Conservation (phyloP, 306 rosid genomes). For the Ormosia semicastrata region DNA sequence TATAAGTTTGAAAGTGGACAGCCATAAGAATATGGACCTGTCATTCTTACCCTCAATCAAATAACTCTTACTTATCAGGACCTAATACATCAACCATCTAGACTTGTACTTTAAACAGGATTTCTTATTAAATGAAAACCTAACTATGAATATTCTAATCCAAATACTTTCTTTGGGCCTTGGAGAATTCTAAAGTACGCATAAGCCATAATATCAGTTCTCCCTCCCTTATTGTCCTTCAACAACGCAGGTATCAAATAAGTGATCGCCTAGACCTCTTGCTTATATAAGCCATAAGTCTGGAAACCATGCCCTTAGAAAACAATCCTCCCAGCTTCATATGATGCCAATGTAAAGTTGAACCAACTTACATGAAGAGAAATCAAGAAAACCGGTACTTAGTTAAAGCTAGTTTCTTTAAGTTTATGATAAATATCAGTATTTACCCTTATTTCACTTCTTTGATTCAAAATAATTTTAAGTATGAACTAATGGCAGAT, state of each 20-base stretch:
- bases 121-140: neutral
- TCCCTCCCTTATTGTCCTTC: neutral
- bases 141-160: neutral
- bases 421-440: neutral
- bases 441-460: neutral
- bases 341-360: neutral
- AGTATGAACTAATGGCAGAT: neutral
- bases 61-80: neutral
- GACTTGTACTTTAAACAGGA: neutral
- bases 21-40: neutral
- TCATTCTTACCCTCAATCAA: neutral
- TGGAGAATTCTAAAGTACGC: neutral
- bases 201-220: neutral
- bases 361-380: constrained; percentile 16
- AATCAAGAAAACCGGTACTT: neutral
- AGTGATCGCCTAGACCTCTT: neutral
- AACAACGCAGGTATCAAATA: neutral
- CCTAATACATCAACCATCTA: neutral
- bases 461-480: constrained; percentile 12
- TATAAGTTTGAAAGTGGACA: neutral
- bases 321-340: neutral
- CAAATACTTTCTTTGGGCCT: neutral
- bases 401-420: neutral
- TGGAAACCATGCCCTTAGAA: neutral
- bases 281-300: neutral